phyloP scores from a whole-genome alignment of 257 asterid species.

The Ocimum tenuiflorum region DNA sequence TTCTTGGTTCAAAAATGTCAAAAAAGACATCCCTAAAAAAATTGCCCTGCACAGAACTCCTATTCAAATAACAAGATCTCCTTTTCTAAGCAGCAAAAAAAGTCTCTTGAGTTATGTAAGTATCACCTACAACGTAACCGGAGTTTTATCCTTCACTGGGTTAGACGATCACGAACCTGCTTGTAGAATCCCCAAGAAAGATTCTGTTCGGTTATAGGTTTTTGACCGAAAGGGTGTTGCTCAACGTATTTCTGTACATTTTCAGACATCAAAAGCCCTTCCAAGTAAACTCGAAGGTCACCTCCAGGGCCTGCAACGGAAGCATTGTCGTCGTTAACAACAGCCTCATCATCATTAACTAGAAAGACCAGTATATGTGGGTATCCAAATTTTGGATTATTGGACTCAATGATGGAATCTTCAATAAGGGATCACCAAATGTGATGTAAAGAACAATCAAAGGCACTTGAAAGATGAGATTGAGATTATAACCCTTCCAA shows the following conservation, averaged over 20 bases:
- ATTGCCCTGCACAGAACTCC: background rate
- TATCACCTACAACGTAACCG: background rate
- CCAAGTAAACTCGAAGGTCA: constrained; percentile 61
- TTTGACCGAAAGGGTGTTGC: constrained; percentile 80
- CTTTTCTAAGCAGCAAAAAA: background rate
- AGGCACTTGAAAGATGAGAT: background rate
- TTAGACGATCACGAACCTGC: constrained; percentile 27
- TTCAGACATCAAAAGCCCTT: constrained; percentile 42
- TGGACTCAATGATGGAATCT: background rate
- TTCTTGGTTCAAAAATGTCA: too few relatives aligned
- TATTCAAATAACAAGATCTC: background rate
- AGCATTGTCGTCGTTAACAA: background rate
- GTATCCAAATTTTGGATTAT: background rate
- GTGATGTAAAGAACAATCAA: background rate
- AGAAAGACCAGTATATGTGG: background rate
- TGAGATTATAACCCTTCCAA: background rate
- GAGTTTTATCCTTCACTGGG: background rate
- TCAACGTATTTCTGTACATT: constrained; percentile 51
- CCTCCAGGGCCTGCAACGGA: constrained; percentile 62
- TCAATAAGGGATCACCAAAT: background rate
- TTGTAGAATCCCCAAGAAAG: constrained; percentile 54
- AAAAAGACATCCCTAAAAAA: too few relatives aligned
- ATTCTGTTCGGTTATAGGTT: constrained; percentile 39
- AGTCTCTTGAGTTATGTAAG: background rate
- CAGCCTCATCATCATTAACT: constrained; percentile 3